Conservation (phyloP, 352 stramenopile species). For the Discostella stelligera region DNA sequence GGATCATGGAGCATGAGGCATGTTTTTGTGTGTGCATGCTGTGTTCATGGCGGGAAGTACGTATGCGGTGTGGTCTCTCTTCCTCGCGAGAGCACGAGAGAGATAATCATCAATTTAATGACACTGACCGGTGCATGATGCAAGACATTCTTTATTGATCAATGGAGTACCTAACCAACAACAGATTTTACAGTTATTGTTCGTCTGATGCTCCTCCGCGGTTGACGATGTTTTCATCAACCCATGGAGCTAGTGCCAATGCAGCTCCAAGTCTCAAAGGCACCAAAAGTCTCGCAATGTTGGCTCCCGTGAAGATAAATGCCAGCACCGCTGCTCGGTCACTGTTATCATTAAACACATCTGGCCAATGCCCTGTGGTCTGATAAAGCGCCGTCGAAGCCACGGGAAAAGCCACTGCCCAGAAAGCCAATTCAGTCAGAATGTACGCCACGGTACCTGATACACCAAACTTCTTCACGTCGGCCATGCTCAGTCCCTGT, state of each 20-base stretch:
- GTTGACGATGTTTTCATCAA: constrained; percentile 80
- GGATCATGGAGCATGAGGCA: not conserved
- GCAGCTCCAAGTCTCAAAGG: constrained; percentile 77
- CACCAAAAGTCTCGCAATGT: constrained; percentile 77
- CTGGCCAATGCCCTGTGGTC: constrained; percentile 78
- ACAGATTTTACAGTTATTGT: not conserved
- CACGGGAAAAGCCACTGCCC: constrained; percentile 79
- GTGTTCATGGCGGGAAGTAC: too few relatives aligned
- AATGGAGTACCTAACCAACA: not conserved
- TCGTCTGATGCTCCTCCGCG: constrained; percentile 18
- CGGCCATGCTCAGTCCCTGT: constrained; percentile 62
- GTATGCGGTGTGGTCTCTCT: too few relatives aligned
- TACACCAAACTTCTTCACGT: constrained; percentile 82
- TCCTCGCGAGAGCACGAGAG: too few relatives aligned
- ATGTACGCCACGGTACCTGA: constrained; percentile 78
- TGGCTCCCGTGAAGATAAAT: constrained; percentile 81
- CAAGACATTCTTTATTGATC: too few relatives aligned
- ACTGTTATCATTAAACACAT: constrained; percentile 74
- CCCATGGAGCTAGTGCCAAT: constrained; percentile 77
- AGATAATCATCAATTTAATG: too few relatives aligned
- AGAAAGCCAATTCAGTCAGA: constrained; percentile 83
- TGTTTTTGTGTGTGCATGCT: not conserved
- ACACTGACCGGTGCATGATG: too few relatives aligned
- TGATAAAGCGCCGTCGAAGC: constrained; percentile 71
- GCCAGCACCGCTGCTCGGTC: constrained; percentile 74